These are phyloP conservation scores for Rhipidocladum racemiflorum DNA, from an alignment of 176 grass and related monocot species.

Conservation along the genomic window DNA sequence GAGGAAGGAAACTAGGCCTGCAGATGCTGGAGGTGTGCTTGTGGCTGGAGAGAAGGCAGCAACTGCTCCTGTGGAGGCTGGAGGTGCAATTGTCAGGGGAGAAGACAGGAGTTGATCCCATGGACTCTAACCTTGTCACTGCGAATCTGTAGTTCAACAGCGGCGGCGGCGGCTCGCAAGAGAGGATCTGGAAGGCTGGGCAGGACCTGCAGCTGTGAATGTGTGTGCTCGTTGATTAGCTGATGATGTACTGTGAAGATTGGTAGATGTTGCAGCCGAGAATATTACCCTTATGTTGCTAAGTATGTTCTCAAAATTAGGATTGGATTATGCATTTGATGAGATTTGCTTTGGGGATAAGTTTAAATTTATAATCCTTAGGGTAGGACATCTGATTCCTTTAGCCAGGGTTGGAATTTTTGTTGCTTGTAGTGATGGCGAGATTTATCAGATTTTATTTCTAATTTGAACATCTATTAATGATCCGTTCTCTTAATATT, in stretches of 20 bases:
- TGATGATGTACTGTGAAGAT: constrained; percentile 5
- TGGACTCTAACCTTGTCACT: background rate
- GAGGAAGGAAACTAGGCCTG: background rate
- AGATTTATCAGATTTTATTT: background rate
- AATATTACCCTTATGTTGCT: constrained; percentile 4
- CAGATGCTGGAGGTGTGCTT: background rate
- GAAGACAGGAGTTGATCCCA: background rate
- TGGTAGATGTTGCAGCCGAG: constrained; percentile 5
- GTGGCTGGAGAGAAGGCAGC: constrained; percentile 4
- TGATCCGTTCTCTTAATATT: background rate
- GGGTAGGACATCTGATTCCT: background rate
- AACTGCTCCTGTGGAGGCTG: background rate
- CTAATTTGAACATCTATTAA: constrained; percentile 17
- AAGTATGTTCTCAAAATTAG: background rate
- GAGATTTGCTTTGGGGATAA: background rate
- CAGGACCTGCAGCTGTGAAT: background rate
- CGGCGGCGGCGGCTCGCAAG: background rate
- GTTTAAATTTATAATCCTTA: constrained; percentile 3
- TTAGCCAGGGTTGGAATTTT: background rate
- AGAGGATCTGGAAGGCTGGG: background rate
- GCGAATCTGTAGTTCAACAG: background rate
- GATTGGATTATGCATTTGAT: background rate
- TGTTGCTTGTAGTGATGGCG: constrained; percentile 7
- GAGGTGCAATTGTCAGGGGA: background rate
- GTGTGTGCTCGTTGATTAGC: background rate